Percentiles rank a stretch among this genome's conserved stretches.
Conservation (phyloP, 306 rosid species). For the Dalbergia oliveri region DNA sequence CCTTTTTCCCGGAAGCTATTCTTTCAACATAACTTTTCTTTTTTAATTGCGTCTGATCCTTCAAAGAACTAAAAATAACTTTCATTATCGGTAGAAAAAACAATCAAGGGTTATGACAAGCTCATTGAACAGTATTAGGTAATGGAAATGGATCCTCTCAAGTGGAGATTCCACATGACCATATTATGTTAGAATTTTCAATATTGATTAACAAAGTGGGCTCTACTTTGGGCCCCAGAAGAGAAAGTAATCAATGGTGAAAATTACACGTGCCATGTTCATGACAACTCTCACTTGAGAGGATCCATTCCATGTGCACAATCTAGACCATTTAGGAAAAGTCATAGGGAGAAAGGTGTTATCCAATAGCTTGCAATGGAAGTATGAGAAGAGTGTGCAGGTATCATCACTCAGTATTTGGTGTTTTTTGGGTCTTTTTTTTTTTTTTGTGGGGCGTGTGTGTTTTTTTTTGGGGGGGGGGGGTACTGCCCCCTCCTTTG, state of each 20-base stretch:
- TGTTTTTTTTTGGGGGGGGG: no score
- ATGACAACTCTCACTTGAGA: no score
- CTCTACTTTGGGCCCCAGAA: no score
- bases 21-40: neutral
- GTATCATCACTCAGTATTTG: neutral
- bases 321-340: neutral
- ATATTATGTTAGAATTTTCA: no score
- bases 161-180: no score
- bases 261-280: no score
- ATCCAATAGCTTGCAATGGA: neutral
- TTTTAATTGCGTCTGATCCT: neutral
- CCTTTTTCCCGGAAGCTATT: neutral
- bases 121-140: constrained; percentile 13
- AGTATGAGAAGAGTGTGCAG: neutral
- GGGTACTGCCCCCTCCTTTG: neutral
- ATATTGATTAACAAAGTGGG: no score
- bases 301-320: neutral
- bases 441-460: no score
- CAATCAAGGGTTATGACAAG: neutral
- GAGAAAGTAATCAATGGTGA: no score
- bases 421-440: neutral
- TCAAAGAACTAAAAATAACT: neutral
- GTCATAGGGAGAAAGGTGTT: neutral
- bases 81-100: neutral
- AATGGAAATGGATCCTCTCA: no score